Percentiles rank a stretch among this genome's conserved stretches.
Conservation (phyloP, 164 flowering plant genomes). For the Kingdonia uniflora region DNA sequence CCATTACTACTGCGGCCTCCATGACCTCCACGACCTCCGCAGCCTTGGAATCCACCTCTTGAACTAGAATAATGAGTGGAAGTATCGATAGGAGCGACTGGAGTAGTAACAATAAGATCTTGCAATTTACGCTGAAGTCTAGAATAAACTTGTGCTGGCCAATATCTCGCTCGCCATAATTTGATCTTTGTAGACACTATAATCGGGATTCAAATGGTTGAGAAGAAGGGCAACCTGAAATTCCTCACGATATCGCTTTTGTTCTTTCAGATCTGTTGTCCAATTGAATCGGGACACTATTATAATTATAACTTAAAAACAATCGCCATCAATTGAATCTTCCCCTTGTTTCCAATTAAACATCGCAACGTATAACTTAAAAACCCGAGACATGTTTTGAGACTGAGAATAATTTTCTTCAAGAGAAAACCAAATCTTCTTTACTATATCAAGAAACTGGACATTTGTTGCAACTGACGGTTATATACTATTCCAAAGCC, state of each 20-base stretch:
- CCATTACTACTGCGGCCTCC: background rate
- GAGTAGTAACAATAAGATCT: background rate
- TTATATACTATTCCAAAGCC: slow-evolving; percentile 1
- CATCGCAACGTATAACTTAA: background rate
- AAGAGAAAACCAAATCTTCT: background rate
- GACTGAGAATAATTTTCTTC: background rate
- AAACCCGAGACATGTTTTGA: background rate
- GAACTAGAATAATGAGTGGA: background rate
- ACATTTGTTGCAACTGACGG: background rate
- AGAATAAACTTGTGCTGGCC: background rate
- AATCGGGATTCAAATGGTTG: background rate
- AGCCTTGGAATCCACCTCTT: background rate
- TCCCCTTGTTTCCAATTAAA: background rate
- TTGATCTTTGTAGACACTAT: slow-evolving; percentile 3
- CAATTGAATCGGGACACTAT: background rate
- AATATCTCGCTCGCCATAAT: background rate
- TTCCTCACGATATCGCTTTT: background rate
- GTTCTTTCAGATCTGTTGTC: background rate
- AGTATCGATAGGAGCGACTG: background rate
- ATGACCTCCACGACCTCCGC: background rate
- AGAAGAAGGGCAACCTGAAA: background rate
- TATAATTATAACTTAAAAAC: background rate
- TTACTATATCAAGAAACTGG: background rate
- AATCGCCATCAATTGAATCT: background rate
- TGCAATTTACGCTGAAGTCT: background rate